Conservation (phyloP, 306 rosid genomes). For the Alnus rubra region DNA sequence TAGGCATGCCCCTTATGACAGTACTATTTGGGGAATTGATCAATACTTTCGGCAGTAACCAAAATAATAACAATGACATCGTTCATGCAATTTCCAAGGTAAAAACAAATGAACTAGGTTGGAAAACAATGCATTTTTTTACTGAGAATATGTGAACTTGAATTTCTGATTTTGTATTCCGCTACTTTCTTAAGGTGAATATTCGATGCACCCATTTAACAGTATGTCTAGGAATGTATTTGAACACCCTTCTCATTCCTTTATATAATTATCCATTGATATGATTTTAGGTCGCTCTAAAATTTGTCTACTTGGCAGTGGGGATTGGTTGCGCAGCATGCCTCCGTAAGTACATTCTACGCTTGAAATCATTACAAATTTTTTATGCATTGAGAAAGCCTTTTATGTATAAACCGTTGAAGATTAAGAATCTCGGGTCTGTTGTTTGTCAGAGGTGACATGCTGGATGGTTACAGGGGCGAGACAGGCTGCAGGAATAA, state of each 20-base stretch:
- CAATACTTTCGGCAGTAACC: slow-evolving; percentile 33
- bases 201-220: neutral
- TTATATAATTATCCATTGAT: neutral
- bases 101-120: neutral
- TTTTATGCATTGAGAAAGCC: neutral
- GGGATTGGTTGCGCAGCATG: slow-evolving; percentile 38
- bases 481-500: slow-evolving; percentile 34
- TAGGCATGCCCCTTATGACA: slow-evolving; percentile 38
- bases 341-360: slow-evolving; percentile 34
- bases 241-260: neutral
- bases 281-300: slow-evolving; percentile 35
- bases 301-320: slow-evolving; percentile 42
- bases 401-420: neutral
- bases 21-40: slow-evolving; percentile 32
- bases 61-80: neutral
- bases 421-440: neutral
- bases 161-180: neutral
- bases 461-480: slow-evolving; percentile 38
- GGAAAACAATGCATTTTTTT: neutral
- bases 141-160: neutral
- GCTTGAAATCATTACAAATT: neutral
- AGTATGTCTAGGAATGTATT: neutral
- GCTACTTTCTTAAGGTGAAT: too few relatives aligned
- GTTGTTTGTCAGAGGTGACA: slow-evolving; percentile 28
- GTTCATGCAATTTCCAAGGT: slow-evolving; percentile 37